A percentile compares a stretch with the other conserved stretches of the same genome.
These are phyloP conservation scores for Coniochaeta pulveracea DNA, from an alignment of 2,329 filamentous ascomycete species.

Conservation along the genomic window DNA sequence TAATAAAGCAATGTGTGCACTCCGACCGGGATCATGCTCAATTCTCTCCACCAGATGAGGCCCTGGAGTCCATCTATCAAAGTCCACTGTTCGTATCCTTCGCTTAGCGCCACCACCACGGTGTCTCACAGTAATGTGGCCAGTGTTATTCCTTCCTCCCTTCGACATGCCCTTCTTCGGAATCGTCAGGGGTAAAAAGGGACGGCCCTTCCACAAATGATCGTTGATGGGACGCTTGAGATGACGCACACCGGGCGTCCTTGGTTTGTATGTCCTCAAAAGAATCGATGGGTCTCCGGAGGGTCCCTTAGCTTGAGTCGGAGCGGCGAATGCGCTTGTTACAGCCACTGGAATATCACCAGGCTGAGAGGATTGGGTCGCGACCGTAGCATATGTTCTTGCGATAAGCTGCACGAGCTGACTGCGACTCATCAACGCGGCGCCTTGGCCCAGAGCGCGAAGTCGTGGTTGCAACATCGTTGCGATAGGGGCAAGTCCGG, in stretches of 20 bases:
- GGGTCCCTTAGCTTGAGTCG: background rate
- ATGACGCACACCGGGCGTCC: slow-evolving; percentile 87
- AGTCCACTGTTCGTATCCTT: slow-evolving; percentile 87
- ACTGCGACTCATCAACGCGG: slow-evolving; percentile 12
- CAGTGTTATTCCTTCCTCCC: slow-evolving; percentile 83
- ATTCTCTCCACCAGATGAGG: slow-evolving; percentile 86
- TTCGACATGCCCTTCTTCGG: slow-evolving; percentile 88
- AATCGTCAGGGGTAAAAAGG: slow-evolving; percentile 72
- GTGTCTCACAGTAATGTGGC: slow-evolving; percentile 79
- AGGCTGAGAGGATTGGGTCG: slow-evolving; percentile 6
- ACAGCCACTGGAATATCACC: background rate
- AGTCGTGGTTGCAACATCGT: slow-evolving; percentile 58
- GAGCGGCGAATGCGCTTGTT: background rate
- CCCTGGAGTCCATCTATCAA: slow-evolving; percentile 65
- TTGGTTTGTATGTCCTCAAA: slow-evolving; percentile 82
- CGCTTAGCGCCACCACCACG: slow-evolving; percentile 86
- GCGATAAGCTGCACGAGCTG: slow-evolving; percentile 9
- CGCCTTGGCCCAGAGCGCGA: slow-evolving; percentile 29
- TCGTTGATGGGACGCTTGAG: slow-evolving; percentile 88
- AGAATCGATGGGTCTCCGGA: slow-evolving; percentile 27
- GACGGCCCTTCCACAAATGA: slow-evolving; percentile 90
- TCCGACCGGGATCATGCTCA: slow-evolving; percentile 90
- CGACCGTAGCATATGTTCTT: slow-evolving; percentile 14
- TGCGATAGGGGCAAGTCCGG: slow-evolving; percentile 2
- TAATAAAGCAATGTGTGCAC: slow-evolving; percentile 82